Percentiles rank a stretch among this genome's conserved stretches.
phyloP scores from a whole-genome alignment of 2,329 filamentous ascomycete species.

The Tolypocladium ophioglossoides region DNA sequence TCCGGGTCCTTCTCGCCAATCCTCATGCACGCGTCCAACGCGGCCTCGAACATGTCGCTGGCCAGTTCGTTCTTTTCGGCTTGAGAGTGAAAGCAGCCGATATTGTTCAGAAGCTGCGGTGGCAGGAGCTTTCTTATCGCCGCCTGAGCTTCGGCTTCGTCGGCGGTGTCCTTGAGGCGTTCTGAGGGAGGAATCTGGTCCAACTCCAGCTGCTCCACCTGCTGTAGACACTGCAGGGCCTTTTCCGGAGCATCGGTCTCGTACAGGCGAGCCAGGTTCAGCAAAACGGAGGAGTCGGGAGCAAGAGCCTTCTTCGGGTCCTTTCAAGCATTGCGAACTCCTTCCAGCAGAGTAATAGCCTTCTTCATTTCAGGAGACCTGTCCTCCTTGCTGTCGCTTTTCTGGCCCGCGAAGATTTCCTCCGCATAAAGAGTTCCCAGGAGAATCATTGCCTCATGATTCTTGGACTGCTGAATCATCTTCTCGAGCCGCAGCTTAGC shows the following conservation, averaged over 20 bases:
- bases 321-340: constrained; percentile 81
- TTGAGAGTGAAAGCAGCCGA: constrained; percentile 91
- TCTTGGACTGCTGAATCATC: constrained; percentile 77
- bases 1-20: constrained; percentile 65
- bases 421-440: constrained; percentile 89
- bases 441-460: constrained; percentile 81
- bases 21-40: constrained; percentile 75
- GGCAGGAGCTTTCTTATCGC: constrained; percentile 68
- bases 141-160: constrained; percentile 48
- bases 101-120: constrained; percentile 91
- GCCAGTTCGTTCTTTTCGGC: constrained; percentile 71
- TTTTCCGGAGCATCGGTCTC: constrained; percentile 80
- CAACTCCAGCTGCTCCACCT: constrained; percentile 84
- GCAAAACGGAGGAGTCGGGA: constrained; percentile 75
- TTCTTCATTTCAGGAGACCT: constrained; percentile 79
- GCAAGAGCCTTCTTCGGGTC: constrained; percentile 76
- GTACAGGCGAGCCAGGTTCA: constrained; percentile 87
- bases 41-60: constrained; percentile 84
- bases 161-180: constrained; percentile 41
- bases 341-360: constrained; percentile 74
- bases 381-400: constrained; percentile 67
- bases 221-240: constrained; percentile 80
- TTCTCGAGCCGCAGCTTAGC: constrained; percentile 92
- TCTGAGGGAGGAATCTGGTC: constrained; percentile 66
- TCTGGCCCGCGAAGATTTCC: constrained; percentile 76